Base-by-base conservation (phyloP, 352 stramenopile genomes). In the Saprolegnia diclina region DNA sequence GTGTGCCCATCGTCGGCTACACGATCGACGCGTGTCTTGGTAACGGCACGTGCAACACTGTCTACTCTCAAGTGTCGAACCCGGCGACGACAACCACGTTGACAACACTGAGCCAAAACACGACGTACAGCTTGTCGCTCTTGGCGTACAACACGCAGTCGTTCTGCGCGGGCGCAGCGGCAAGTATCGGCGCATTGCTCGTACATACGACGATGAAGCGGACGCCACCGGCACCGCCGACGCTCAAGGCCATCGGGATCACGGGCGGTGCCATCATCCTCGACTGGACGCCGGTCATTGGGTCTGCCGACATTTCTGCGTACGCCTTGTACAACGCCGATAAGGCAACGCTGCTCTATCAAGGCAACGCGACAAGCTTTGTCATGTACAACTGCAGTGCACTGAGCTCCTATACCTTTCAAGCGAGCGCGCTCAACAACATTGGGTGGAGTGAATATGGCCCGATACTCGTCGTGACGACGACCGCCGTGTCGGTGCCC, bases 121-220 rank as follows among this genome's bases (percentile, higher is more conserved):
- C 55, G 2, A 45, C 16, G 55, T 63, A 63, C 40, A 26, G 18
- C 18, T 63, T 63, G 4, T 24, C 5, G 18, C 24, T 63, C 5
- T 1, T 48, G 11, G 24, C 55, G 7, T 63, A 63, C 21, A 63
- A 63, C 55, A 48, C 18, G 35, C 55, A 46, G 18, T 63, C 55
- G 21, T 63, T 63, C 40, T 63, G 55, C 35, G 26, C 29, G 11
- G 35, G 16, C 5, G 9, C n/a, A 18, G 13, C 6, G 1, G 11
- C 24, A 2, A 6, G 14, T 29, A 29, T 29, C 5, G 6, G n/a
- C 9, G 16, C 18, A 11, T 19, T 24, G n/a, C 13, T 29, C 5
- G 1, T 48, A 3, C 5, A 45, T 10, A 63, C 32, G 2, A 63
- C 40, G 29, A 48, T 29, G 16, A 19, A 26, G 6, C 24, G 16